Percentiles rank a stretch among this genome's conserved stretches.
phyloP scores from a whole-genome alignment of 495 filamentous ascomycete species.

The Cudoniella acicularis region DNA sequence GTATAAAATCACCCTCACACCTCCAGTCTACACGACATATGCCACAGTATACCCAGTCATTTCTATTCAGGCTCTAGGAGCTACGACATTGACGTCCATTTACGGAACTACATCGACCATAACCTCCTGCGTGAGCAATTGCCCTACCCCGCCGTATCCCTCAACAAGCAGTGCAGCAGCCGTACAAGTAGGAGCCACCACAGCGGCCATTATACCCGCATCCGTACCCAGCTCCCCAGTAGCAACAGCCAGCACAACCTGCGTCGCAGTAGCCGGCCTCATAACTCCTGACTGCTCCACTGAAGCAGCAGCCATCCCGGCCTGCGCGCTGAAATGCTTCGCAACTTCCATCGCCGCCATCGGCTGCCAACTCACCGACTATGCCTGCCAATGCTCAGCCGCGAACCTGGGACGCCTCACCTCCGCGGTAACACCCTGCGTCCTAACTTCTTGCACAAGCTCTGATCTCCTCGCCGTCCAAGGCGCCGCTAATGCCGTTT shows the following conservation, averaged over 20 bases:
- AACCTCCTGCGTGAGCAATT: neutral
- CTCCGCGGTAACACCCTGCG: conserved; percentile 4
- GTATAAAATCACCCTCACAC: neutral
- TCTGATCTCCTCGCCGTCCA: conserved; percentile 3
- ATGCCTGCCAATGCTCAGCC: conserved; percentile 12
- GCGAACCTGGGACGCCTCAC: conserved; percentile 3
- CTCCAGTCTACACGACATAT: neutral
- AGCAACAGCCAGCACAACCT: neutral
- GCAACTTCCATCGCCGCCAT: neutral
- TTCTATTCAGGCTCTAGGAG: neutral
- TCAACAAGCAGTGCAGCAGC: too few relatives aligned
- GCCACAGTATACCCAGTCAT: neutral
- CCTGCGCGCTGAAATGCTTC: conserved; percentile 10
- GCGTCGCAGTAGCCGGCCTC: neutral
- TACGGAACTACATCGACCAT: neutral
- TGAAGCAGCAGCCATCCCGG: conserved; percentile 8
- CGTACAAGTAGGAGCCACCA: too few relatives aligned
- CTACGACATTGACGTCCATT: neutral
- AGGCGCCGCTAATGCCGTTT: conserved; percentile 1
- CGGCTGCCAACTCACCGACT: conserved; percentile 7
- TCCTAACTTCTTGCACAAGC: neutral
- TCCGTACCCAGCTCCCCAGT: neutral
- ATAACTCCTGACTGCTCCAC: conserved; percentile 2
- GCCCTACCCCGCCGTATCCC: neutral
- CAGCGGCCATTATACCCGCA: neutral